A percentile compares a stretch with the other conserved stretches of the same genome.
Evolutionary conservation across 352 stramenopile species (phyloP).

Genomic region (Pythium graminicola): DNA sequence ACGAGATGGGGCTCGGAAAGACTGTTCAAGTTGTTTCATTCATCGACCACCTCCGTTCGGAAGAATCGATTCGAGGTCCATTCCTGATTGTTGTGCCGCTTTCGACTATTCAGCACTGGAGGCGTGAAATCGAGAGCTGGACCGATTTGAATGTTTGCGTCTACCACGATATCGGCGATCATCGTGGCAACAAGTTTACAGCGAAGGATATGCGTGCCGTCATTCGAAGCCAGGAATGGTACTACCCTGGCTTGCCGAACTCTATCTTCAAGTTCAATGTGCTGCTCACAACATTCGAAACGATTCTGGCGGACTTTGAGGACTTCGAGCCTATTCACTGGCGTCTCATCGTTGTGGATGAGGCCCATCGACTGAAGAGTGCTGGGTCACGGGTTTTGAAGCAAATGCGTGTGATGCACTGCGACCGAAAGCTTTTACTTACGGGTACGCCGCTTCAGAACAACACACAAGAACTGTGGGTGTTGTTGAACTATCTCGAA

Average conservation of each 20-base stretch:
- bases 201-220: constrained; percentile 89
- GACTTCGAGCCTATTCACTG: constrained; percentile 94
- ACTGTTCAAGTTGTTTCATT: constrained; percentile 92
- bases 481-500: constrained; percentile 98
- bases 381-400: constrained; percentile 78
- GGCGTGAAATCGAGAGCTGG: constrained; percentile 98
- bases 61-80: constrained; percentile 88
- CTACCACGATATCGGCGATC: constrained; percentile 94
- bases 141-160: constrained; percentile 98
- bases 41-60: constrained; percentile 89
- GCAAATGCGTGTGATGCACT: constrained; percentile 72
- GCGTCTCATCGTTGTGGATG: constrained; percentile 85
- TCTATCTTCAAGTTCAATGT: constrained; percentile 86
- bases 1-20: constrained; percentile 93
- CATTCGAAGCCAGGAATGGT: constrained; percentile 96
- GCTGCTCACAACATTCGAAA: constrained; percentile 88
- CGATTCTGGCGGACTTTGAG: constrained; percentile 84
- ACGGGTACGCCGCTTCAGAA: constrained; percentile 91
- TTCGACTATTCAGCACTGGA: constrained; percentile 98
- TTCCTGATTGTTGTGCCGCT: constrained; percentile 98
- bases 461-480: constrained; percentile 99
- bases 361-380: constrained; percentile 86
- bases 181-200: constrained; percentile 64
- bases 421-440: constrained; percentile 79
- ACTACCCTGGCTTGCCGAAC: constrained; percentile 68